A percentile compares a stretch with the other conserved stretches of the same genome.
Evolutionary conservation across 2,329 filamentous ascomycete species (phyloP).

Genomic region (Cercospora zeina): DNA sequence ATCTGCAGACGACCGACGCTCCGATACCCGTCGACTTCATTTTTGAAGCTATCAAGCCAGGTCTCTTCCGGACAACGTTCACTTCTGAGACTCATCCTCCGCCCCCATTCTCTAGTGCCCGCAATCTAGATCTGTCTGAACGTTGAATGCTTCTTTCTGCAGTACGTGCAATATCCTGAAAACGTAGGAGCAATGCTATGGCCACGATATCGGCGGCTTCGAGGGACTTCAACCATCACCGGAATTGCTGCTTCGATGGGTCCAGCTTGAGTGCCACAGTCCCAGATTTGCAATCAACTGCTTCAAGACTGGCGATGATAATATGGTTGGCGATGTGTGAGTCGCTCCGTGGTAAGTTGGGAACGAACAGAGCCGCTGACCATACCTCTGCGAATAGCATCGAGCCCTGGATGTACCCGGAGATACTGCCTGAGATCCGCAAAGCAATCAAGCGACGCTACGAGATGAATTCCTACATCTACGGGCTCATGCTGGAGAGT

Average conservation of each 20-base stretch:
- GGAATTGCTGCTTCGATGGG: constrained; percentile 70
- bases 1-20: constrained; percentile 47
- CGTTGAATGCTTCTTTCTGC: constrained; percentile 56
- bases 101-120: constrained; percentile 64
- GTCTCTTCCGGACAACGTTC: constrained; percentile 69
- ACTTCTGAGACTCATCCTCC: constrained; percentile 61
- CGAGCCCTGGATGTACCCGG: constrained; percentile 75
- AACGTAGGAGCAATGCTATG: constrained; percentile 57
- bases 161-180: too few relatives aligned
- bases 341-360: constrained; percentile 65
- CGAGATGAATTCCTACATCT: constrained; percentile 70
- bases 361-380: not conserved
- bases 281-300: constrained; percentile 75
- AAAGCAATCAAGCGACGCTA: constrained; percentile 69
- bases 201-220: constrained; percentile 74
- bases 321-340: constrained; percentile 63
- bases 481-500: constrained; percentile 63
- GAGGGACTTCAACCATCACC: constrained; percentile 71
- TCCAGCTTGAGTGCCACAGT: constrained; percentile 69
- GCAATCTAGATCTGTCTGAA: constrained; percentile 39
- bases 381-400: constrained; percentile 45
- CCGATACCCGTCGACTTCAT: constrained; percentile 55
- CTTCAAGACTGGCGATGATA: constrained; percentile 71
- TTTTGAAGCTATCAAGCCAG: constrained; percentile 62
- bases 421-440: constrained; percentile 63